Conservation (phyloP, 1,284 basidiomycete genomes). For the Cryptococcus jaspeensis region DNA sequence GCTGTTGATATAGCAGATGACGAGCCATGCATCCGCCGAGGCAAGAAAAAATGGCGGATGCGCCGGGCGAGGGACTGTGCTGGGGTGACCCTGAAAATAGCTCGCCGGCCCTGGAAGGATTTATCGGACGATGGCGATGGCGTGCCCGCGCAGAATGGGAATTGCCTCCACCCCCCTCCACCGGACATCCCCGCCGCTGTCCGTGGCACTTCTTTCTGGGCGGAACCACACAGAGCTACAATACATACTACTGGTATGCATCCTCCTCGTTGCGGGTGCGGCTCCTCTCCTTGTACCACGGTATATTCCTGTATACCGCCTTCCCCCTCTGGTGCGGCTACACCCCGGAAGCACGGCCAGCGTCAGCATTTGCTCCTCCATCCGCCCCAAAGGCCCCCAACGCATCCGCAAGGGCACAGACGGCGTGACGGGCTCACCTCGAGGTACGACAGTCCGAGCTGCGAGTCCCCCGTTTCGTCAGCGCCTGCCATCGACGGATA, state of each 20-base stretch:
- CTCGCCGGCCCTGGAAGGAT: not conserved
- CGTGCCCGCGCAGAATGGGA: constrained; percentile 6
- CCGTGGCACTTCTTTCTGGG: not conserved
- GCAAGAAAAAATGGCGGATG: constrained; percentile 1
- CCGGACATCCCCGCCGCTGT: not conserved
- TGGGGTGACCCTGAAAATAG: not conserved
- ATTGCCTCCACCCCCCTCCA: not conserved
- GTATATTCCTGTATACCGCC: constrained; percentile 12
- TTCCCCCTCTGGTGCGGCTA: constrained; percentile 29
- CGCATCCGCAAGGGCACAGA: not conserved
- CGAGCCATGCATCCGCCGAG: not conserved
- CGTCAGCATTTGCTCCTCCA: not conserved
- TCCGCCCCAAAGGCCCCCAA: not conserved
- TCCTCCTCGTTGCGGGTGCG: too few relatives aligned
- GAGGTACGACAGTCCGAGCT: constrained; percentile 36
- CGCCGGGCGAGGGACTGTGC: not conserved
- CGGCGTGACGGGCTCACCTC: constrained; percentile 15
- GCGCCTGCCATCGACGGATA: too few relatives aligned
- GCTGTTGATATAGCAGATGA: not conserved
- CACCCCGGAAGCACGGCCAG: not conserved
- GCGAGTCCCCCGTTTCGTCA: not conserved
- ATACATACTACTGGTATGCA: too few relatives aligned
- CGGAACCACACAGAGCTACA: too few relatives aligned
- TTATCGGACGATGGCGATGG: constrained; percentile 1
- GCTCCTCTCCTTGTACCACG: too few relatives aligned